Evolutionary conservation across 2,329 filamentous ascomycete genomes (phyloP), one percentile per base, ranked within the genome.

Genomic region (Epichloe baconii): DNA sequence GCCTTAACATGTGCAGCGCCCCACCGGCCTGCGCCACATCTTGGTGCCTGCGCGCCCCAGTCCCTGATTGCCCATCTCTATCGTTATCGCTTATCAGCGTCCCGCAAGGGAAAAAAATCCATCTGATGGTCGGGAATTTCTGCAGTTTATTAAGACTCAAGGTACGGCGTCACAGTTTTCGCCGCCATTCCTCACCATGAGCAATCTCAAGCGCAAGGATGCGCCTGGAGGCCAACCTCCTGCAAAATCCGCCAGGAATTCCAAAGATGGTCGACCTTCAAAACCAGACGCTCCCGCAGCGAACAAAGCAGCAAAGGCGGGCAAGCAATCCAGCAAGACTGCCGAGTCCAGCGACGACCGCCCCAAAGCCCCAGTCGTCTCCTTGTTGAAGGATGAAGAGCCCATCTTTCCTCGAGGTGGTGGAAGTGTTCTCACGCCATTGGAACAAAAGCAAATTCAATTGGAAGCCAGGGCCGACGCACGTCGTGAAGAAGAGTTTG

Each of bases 371-470:
- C 63, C 67, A 14, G 57, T 71, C 34, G 64, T 77, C 50, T 74
- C 75, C 38, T 63, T 71, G 11, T 63, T 79, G 48, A 81, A 77
- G 65, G 85, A 93, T 57, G 93, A 97, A 58, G 93, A 96, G 64
- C 83, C 83, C 36, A 76, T 91, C 44, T 98, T 98, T 62, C 91
- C 93, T 58, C 82, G 93, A 75, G 93, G 93, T 51, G 94, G 93
- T 43, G 91, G 82, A 49, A 94, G 88, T 63, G 77, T 95, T 49
- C 72, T 98, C 64, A 96, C 93, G 2, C 90, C 93, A 19, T 74
- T 98, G 48, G 93, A 98, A 67, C 86, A 94, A 65, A 96, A 95
- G 71, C 88, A 97, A 68, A 97, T 98, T 56, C 85, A 93, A 61
- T 84, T 94, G 53, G 86, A 97, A 68, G 93, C 93, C 44, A 93